Percentiles rank a stretch among this genome's conserved stretches.
Conservation (phyloP, 78 protist genomes). For the Ministeria vibrans region DNA sequence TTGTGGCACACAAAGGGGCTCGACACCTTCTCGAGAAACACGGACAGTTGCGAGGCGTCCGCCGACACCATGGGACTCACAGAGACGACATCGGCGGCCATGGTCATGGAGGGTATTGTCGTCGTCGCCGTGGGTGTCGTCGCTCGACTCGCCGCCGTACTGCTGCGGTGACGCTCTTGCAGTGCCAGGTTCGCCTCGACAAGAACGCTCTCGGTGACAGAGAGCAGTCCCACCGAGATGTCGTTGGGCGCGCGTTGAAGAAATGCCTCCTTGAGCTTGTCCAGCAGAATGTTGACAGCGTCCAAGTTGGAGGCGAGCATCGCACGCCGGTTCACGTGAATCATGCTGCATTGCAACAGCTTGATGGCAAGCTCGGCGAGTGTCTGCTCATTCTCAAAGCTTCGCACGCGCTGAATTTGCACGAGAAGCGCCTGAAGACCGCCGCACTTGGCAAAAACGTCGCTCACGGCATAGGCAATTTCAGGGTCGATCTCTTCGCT, state of each 20-base stretch:
- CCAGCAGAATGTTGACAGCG: constrained; percentile 4
- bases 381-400: constrained; percentile 11
- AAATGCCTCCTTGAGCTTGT: constrained; percentile 27
- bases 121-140: constrained; percentile 9
- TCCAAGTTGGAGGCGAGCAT: constrained; percentile 19
- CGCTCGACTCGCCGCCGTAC: not conserved
- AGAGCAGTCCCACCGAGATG: constrained; percentile 9
- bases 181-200: constrained; percentile 25
- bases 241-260: not conserved
- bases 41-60: constrained; percentile 6
- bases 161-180: not conserved
- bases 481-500: constrained; percentile 58
- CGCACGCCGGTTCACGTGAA: constrained; percentile 19
- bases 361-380: constrained; percentile 33
- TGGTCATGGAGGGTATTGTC: not conserved
- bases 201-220: constrained; percentile 15
- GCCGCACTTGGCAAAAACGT: constrained; percentile 45
- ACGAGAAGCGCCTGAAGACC: constrained; percentile 32
- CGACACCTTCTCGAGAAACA: constrained; percentile 44
- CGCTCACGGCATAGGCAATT: constrained; percentile 45
- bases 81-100: not conserved
- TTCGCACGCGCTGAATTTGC: not conserved
- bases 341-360: constrained; percentile 37
- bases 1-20: constrained; percentile 20
- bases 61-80: not conserved